Percentiles rank a stretch among this genome's conserved stretches.
Evolutionary conservation across 106 monocot species (phyloP).

Genomic region (Hemerocallis citrina): DNA sequence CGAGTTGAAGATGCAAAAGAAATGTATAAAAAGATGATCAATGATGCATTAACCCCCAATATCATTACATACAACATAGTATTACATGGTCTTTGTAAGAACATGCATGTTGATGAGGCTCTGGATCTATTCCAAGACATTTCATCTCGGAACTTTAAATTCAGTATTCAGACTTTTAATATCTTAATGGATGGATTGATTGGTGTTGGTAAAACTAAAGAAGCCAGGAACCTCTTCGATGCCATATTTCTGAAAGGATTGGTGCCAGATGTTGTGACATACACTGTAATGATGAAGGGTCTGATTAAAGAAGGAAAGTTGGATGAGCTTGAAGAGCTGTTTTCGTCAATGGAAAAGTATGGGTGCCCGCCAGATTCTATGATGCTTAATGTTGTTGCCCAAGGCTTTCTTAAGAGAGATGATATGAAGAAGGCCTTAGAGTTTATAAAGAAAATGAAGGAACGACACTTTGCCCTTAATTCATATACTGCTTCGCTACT

Average conservation of each 20-base stretch:
- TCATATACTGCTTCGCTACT: slow-evolving; percentile 1
- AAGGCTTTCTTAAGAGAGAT: slow-evolving; percentile 11
- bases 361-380: slow-evolving; percentile 7
- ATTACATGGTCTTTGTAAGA: slow-evolving; percentile 1
- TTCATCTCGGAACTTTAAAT: neutral
- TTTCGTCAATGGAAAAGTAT: slow-evolving; percentile 8
- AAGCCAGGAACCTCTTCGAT: slow-evolving; percentile 12
- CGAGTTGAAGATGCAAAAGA: slow-evolving; percentile 15
- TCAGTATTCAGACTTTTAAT: neutral
- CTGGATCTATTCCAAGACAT: neutral
- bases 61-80: slow-evolving; percentile 6
- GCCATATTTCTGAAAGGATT: neutral
- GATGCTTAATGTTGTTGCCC: slow-evolving; percentile 12
- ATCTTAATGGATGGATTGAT: neutral
- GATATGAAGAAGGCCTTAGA: slow-evolving; percentile 7
- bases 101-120: slow-evolving; percentile 1
- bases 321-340: slow-evolving; percentile 5
- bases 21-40: slow-evolving; percentile 5
- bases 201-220: neutral
- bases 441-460: slow-evolving; percentile 13
- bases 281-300: slow-evolving; percentile 6
- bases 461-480: neutral
- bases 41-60: neutral
- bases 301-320: slow-evolving; percentile 14
- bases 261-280: slow-evolving; percentile 13